Evolutionary conservation across 225 moss, liverwort and hornwort genomes (phyloP), one percentile per base, ranked within the genome.

Genomic region (Physcomitrellopsis africana): DNA sequence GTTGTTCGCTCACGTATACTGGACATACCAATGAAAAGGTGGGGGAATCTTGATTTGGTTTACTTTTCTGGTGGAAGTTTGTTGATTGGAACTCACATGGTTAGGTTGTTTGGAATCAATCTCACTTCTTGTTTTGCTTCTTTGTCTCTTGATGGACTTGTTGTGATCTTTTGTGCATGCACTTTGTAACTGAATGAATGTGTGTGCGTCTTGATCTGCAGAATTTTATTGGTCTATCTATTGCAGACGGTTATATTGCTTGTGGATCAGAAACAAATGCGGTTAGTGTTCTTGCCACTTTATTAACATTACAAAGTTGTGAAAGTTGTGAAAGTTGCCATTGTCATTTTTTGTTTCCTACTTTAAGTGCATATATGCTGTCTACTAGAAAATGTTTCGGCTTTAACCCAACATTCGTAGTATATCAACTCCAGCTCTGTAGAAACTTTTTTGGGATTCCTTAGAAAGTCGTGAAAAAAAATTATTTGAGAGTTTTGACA

Each of bases 21-120:
- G 97, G 97, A 76, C 97, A 99, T 63, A 81, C 86, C n/a, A 99
- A 99, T 81, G 94, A 99, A 79, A 94, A 94, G 95, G 97, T 99
- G 51, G 22, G 3, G 18, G 32, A 37, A 10, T 37, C 7, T 37
- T 37, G 1, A 37, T 37, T 37, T 37, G 32, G 4, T 37, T 37
- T 37, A 37, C 18, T 18, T 13, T 29, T 42, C 59, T 24, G 47
- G 18, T 45, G 1, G 8, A 60, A 10, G 24, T 43, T 69, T 44
- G 22, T 42, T 72, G 8, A 1, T 19, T n/a, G 7, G 32, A 37
- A 37, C 32, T 37, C 32, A 7, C 32, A 37, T 37, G 32, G 5
- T 23, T 24, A 23, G 59, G 57, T 52, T 22, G n/a, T 5, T 55
- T 70, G 32, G 6, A 11, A 19, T 41, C 1, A 26, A 11, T 10